Base-by-base conservation (phyloP, 192 early-diverging fungal species). In the Coemansia sp. region DNA sequence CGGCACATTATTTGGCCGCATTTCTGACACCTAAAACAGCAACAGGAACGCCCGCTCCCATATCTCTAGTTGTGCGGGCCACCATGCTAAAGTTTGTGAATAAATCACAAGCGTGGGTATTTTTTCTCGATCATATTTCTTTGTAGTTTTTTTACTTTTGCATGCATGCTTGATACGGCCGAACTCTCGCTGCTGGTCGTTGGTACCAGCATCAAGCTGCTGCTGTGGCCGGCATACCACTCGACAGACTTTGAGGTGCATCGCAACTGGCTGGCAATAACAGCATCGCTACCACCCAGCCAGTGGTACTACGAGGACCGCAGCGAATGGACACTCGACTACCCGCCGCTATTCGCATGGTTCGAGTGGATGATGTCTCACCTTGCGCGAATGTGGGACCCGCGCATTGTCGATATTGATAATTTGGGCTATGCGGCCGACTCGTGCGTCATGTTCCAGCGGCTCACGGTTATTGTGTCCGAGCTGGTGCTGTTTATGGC, bases 231-330 rank as follows among this genome's bases (percentile, higher is more conserved):
- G 11, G 82, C 89, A 44, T 92, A 92, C 66, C 85, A 83, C 44
- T 98, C 96, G 52, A 98, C 96, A 18, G 96, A 98, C 82, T 98
- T 98, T 85, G 96, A 98, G 78, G 96, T 98, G 19, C 96, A 98
- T 73, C 86, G 95, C 56, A 95, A 96, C 82, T 95, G 94, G 94
- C 84, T 97, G 21, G 96, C 94, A 23, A 91, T 98, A 44, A 98
- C 96, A 10, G 79, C 87, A 59, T 85, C 83, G 53, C 71, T 94
- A 8, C 91, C 95, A n/a, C 60, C 95, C 30, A 67, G 68, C 24
- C 52, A 84, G 53, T 98, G 95, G 95, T 98, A 97, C 66, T 77
- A 77, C 63, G 92, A 97, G 71, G 85, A 84, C 62, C 88, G 84
- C 49, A 90, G 89, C 49, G 87, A 91, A 75, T 94, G 94, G 93